These are phyloP conservation scores for Candida endomychidarum DNA, from an alignment of 805 yeast genomes.

Conservation along the genomic window DNA sequence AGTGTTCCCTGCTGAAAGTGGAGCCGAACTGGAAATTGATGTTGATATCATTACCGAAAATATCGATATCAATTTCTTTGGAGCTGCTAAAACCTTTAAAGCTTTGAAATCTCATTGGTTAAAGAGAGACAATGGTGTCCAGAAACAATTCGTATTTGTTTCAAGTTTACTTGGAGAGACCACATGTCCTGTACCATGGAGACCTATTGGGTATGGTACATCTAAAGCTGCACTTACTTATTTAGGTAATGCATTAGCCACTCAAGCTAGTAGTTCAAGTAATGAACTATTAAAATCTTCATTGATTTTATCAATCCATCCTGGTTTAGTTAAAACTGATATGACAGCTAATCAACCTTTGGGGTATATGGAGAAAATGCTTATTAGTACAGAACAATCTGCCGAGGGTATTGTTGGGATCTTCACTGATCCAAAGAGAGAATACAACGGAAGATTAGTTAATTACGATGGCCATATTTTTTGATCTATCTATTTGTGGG, in stretches of 20 bases:
- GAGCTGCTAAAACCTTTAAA: conserved; percentile 6
- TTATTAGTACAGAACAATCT: not conserved
- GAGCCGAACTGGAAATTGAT: not conserved
- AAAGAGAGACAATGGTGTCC: conserved; percentile 9
- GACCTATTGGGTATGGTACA: conserved; percentile 23
- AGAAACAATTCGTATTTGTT: conserved; percentile 4
- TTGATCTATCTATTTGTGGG: too few species aligned
- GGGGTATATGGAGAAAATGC: too few species aligned
- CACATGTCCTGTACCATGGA: not conserved
- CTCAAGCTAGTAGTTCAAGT: not conserved
- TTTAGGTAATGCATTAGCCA: conserved; percentile 7
- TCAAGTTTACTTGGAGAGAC: conserved; percentile 16
- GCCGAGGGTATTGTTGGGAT: not conserved
- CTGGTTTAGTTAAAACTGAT: conserved; percentile 11
- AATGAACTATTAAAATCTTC: not conserved
- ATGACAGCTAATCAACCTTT: not conserved
- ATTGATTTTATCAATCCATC: not conserved
- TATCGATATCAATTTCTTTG: conserved; percentile 2
- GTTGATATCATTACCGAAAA: not conserved
- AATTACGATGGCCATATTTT: not conserved
- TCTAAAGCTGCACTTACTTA: conserved; percentile 38
- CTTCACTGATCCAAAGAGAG: not conserved
- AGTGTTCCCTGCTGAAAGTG: conserved; percentile 1
- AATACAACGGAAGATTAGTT: not conserved
- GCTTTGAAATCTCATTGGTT: conserved; percentile 6